Conservation (phyloP, 805 yeast genomes). For the Schwanniomyces pseudopolymorphus region DNA sequence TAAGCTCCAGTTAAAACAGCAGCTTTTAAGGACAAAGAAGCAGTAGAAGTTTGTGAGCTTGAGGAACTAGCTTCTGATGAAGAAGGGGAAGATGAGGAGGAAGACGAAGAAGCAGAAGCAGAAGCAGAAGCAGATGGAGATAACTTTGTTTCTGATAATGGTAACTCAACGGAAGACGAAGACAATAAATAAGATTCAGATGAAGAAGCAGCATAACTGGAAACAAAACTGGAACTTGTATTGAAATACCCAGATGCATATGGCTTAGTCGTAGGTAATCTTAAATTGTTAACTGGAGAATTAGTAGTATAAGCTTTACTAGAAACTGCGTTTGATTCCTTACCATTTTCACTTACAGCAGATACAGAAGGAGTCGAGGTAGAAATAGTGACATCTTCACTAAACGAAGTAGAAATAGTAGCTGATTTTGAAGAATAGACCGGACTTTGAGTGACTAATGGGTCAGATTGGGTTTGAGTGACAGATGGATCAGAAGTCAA, state of each 20-base stretch:
- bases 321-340: background rate
- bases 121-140: constrained; percentile 3
- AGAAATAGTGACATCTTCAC: background rate
- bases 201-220: constrained; percentile 2
- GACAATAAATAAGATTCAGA: background rate
- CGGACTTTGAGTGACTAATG: constrained; percentile 26
- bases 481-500: constrained; percentile 18
- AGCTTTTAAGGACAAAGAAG: background rate
- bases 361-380: background rate
- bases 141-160: background rate
- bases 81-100: constrained; percentile 5
- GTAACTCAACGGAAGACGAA: background rate
- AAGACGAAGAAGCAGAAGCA: constrained; percentile 1
- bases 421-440: constrained; percentile 8
- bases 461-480: constrained; percentile 22
- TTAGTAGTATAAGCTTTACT: background rate
- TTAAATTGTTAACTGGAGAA: background rate
- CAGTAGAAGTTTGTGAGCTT: constrained; percentile 7
- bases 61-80: constrained; percentile 5
- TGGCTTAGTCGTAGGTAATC: background rate
- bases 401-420: background rate
- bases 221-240: background rate
- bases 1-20: constrained; percentile 9
- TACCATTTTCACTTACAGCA: background rate
- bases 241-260: background rate